Base-by-base conservation (phyloP, 495 filamentous ascomycete species). In the Articulospora tetracladia region DNA sequence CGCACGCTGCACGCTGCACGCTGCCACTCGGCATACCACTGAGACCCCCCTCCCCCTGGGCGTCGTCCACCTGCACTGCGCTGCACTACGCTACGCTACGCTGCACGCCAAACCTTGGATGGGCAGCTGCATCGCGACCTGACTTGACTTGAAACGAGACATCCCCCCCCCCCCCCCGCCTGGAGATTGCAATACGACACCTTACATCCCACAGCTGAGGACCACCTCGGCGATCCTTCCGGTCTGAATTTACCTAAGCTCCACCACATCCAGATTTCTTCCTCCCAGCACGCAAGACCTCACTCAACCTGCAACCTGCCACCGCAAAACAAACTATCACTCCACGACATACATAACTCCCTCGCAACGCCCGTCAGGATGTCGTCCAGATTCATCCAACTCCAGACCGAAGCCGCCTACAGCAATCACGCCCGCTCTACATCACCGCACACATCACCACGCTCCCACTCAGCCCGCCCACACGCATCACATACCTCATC, bases 391-490 rank as follows among this genome's bases (percentile, higher is more conserved):
- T 44, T 44, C 17, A 7, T 8, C 4, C 39, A 44, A 17, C 8
- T 44, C 39, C 39, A 44, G 17, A 8, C 39, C 39, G 39, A 44
- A 19, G 39, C 39, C 10, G 39, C 15, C 8, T 44, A 44, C 39
- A n/a, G n/a, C n/a, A 44, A 7, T 44, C 39, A 44, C 39, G 3
- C 15, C 3, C 39, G 39, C 39, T 15, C 39, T 44, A 11, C 39
- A 7, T 44, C 39, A 44, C 39, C 39, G 3, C 39, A 44, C 3
- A 11, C 17, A 44, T 44, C 39, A 11, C n/a, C 39, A 11, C 39
- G 17, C 39, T 15, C 39, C 11, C 58, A 36, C 52, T 32, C 46
- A 12, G 24, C 60, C 47, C 46, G 59, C 57, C 44, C 55, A n/a
- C 55, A 55, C 15, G 28, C 60, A 13, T 52, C 57, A 20, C 27